Evolutionary conservation across 495 filamentous ascomycete genomes (phyloP), one percentile per base, ranked within the genome.

Genomic region (Daldinia bambusicola): DNA sequence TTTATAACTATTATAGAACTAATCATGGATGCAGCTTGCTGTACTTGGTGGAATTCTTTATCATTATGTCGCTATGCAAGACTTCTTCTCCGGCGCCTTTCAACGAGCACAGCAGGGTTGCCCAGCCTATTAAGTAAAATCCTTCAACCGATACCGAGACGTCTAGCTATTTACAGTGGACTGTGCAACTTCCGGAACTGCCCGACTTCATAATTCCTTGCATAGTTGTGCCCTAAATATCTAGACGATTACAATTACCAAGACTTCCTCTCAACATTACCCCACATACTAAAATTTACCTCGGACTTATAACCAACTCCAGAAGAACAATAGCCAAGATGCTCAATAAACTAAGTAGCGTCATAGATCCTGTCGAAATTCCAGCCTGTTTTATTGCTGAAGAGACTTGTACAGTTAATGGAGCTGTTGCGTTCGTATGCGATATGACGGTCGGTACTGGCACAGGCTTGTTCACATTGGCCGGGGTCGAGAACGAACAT

Each of bases 41-140:
- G 95, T 99, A 26, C 80, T 99, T 30, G 92, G 94, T 18, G 95
- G 95, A n/a, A 99, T 99, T 53, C 79, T 98, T 6, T 98, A 95
- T 77, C 95, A 99, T 81, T 99, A 98, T 77, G 83, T 85, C 26
- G 95, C 95, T 26, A 98, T 99, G 95, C 92, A 97, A 75, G 88
- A 93, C 52, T 93, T 99, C 74, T 99, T 99, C 72, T 82, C 91
- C 0, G 83, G 84, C 45, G 95, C 95, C n/a, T 97, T 97, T 80
- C 76, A 81, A 65, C 84, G 93, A 52, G 93, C 91, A 34, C 72
- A 83, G 70, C 80, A 77, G 31, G 84, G 82, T 20, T 88, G 86
- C 76, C 78, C 80, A 41, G 63, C 74, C 30, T 84, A 82, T 69
- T 84, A 72, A 77, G 32, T n/a, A 41, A 6, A 34, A 31, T 5